A percentile compares a stretch with the other conserved stretches of the same genome.
Evolutionary conservation across 331 rosid species (phyloP).

Genomic region (Acacia concinna): DNA sequence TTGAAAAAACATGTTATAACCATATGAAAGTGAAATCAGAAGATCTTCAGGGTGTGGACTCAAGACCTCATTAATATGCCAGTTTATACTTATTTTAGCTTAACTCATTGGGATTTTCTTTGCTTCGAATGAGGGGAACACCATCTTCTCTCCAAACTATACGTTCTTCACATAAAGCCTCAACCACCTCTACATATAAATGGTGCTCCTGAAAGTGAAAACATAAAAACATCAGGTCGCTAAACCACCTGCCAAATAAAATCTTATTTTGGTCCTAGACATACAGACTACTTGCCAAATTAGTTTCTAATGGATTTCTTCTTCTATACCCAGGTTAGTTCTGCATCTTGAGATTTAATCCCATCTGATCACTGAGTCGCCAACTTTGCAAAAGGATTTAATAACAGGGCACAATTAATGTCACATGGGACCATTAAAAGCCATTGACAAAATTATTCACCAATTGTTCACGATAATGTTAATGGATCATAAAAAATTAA

Average conservation of each 20-base stretch:
- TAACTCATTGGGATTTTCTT: constrained; percentile 62
- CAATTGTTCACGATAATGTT: not conserved
- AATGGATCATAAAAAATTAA: not conserved
- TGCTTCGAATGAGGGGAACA: constrained; percentile 80
- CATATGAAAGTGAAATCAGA: not conserved
- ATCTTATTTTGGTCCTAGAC: not conserved
- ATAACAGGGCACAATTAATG: not conserved
- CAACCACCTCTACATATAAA: constrained; percentile 64
- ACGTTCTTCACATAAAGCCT: constrained; percentile 81
- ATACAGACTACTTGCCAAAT: not conserved
- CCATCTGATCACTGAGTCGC: not conserved
- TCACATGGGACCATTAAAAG: not conserved
- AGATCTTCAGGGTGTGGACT: not conserved
- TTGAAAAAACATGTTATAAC: constrained; percentile 19
- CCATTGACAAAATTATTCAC: not conserved
- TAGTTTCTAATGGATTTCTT: not conserved
- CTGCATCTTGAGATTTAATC: not conserved
- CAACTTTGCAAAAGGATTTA: not conserved
- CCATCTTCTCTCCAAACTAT: constrained; percentile 83
- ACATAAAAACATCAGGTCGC: not conserved
- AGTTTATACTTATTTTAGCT: constrained; percentile 11
- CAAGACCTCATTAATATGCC: constrained; percentile 16
- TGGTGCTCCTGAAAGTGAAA: constrained; percentile 62
- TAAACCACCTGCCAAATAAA: not conserved
- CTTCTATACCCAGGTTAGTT: not conserved